Conservation (phyloP, 768 basidiomycete species). For the Imleria badia region DNA sequence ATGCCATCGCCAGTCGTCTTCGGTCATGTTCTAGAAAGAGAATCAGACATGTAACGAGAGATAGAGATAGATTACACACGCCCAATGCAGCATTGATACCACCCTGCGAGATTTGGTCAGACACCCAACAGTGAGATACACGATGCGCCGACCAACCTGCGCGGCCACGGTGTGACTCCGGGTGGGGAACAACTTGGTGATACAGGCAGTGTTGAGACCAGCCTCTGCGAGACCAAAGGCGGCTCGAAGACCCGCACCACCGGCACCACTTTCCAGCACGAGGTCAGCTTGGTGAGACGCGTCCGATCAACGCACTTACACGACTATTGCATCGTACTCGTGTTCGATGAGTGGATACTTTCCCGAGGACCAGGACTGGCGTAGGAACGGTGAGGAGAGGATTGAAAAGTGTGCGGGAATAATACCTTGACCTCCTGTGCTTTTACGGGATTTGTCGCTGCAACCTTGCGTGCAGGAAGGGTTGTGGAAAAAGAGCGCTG, state of each 20-base stretch:
- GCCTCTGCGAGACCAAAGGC: constrained; percentile 98
- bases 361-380: constrained; percentile 73
- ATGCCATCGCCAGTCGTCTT: constrained; percentile 99
- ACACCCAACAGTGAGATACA: not conserved
- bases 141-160: constrained; percentile 53
- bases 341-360: constrained; percentile 98
- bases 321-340: constrained; percentile 97
- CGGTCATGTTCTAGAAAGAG: constrained; percentile 84
- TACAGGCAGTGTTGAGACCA: constrained; percentile 98
- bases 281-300: constrained; percentile 13
- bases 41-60: constrained; percentile 5
- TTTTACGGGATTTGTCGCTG: constrained; percentile 71
- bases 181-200: constrained; percentile 98
- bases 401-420: constrained; percentile 6
- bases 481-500: constrained; percentile 69
- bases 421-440: constrained; percentile 80
- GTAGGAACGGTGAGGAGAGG: constrained; percentile 4
- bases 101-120: constrained; percentile 51
- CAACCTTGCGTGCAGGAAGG: constrained; percentile 55
- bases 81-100: constrained; percentile 98
- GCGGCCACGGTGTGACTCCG: constrained; percentile 99
- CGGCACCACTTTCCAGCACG: constrained; percentile 72
- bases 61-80: constrained; percentile 44
- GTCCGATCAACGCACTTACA: constrained; percentile 58
- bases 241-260: constrained; percentile 96